Base-by-base conservation (phyloP, 768 basidiomycete species). In the Lactarius akahatsu region DNA sequence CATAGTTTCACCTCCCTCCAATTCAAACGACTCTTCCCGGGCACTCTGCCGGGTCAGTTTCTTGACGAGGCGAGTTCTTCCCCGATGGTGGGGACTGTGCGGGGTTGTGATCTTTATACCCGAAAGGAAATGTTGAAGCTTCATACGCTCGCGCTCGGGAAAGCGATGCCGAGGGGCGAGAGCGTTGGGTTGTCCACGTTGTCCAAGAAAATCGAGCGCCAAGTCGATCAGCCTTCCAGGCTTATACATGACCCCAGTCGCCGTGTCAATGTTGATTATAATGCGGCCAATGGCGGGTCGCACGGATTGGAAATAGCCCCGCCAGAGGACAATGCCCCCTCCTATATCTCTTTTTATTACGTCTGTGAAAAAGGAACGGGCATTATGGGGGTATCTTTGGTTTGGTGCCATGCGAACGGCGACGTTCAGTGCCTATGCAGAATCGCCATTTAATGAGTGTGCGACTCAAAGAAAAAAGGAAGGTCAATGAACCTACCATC, bases 301-400 rank as follows among this genome's bases (percentile, higher is more conserved):
- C 13, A 91, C 81, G 0, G 88, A 89, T 73, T 93, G 91, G 74
- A 92, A 92, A 63, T 89, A 91, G 0, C 91, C 91, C 2, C 90
- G 81, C 90, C 90, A 90, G 0, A 91, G 80, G 15, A 85, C 81
- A 2, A 93, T 78, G 0, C 92, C 91, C 0, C 74, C 72, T 0
- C 89, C 86, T 26, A 91, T 84, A 57, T 75, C 72, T 57, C 77
- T 80, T 8, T 76, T 80, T 58, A 85, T 88, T 6, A 77, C 72
- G n/a, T 82, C 74, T 0, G 88, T 88, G 73, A 88, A 93, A 76
- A 93, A 92, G 0, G 88, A 89, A 0, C 90, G 82, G 7, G 85
- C 82, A 58, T 90, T 87, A 78, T 86, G 89, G 0, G 91, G 89
- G 63, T 86, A 85, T 23, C 81, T 80, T 73, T 84, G 74, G 1